Base-by-base conservation (phyloP, 2,329 filamentous ascomycete genomes). In the Monilinia fructigena region DNA sequence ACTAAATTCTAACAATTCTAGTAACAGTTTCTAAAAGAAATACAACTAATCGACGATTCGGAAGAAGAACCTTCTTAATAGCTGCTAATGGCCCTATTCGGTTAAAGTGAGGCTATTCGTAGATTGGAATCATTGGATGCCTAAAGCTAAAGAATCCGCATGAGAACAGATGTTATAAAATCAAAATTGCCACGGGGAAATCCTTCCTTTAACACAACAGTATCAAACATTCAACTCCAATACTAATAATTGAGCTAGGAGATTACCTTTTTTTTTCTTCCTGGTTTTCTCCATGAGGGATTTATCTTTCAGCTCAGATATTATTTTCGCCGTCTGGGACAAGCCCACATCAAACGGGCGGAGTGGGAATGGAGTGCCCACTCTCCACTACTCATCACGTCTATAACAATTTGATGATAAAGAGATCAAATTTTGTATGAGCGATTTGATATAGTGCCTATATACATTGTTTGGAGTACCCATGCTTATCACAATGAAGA, bases 381-480 rank as follows among this genome's bases (percentile, higher is more conserved):
- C 42, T 35, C 31, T 7, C 31, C 31, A 40, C 11, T 40, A 7
- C 38, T 14, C 45, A 47, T 47, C 58, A 26, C 31, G 26, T 26
- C 11, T 23, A 16, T 23, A 38, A 23, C 20, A 50, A 20, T 48
- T 31, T 38, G 31, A 18, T n/a, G 12, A 38, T 23, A 31, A 23
- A 23, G 28, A 38, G 18, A 38, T 40, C 47, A 26, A 48, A 18
- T 61, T 58, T 61, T 50, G n/a, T 61, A 61, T 61, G 58, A 50
- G 58, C 58, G 58, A 61, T 61, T 61, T 61, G 58, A 61, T 50
- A 18, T 23, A 50, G 10, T 45, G 58, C 31, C 31, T 14, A 59
- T 42, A 42, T 48, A 4, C 45, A n/a, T 10, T 10, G 6, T 20
- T 16, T 35, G 18, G 18, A 48, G 18, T 20, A 20, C 18, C 45